Evolutionary conservation across 176 grass and related monocot genomes (phyloP).

Genomic region (Eremochloa ophiuroides): DNA sequence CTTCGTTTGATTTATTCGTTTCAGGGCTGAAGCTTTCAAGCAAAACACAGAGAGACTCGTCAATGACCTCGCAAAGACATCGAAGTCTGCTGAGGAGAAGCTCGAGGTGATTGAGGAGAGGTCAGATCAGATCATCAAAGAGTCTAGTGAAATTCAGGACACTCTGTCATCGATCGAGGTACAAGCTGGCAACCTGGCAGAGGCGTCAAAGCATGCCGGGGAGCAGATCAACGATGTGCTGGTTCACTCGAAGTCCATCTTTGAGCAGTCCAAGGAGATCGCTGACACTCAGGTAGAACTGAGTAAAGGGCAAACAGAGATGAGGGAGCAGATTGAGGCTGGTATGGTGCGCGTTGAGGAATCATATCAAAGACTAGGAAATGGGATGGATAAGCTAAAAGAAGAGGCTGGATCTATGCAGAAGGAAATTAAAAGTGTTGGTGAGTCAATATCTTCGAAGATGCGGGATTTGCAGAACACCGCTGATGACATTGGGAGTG

Average conservation of each 20-base stretch:
- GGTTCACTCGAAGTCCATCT: slow-evolving; percentile 42
- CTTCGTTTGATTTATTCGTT: neutral
- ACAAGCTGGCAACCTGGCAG: slow-evolving; percentile 31
- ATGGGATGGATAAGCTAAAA: slow-evolving; percentile 56
- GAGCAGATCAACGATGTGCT: slow-evolving; percentile 50
- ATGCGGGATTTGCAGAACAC: slow-evolving; percentile 62
- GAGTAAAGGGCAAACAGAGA: slow-evolving; percentile 51
- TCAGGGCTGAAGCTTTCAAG: slow-evolving; percentile 86
- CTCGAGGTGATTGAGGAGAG: slow-evolving; percentile 60
- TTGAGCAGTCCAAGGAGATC: slow-evolving; percentile 57
- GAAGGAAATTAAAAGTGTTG: slow-evolving; percentile 49
- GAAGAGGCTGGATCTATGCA: slow-evolving; percentile 51
- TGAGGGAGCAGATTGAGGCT: slow-evolving; percentile 56
- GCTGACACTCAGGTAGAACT: slow-evolving; percentile 35
- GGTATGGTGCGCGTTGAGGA: slow-evolving; percentile 50
- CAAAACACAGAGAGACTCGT: slow-evolving; percentile 65
- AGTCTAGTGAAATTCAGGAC: slow-evolving; percentile 45
- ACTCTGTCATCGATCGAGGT: slow-evolving; percentile 44
- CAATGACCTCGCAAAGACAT: slow-evolving; percentile 57
- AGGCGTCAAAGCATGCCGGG: slow-evolving; percentile 31
- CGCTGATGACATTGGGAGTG: slow-evolving; percentile 50
- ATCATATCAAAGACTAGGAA: slow-evolving; percentile 48
- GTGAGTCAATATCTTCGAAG: slow-evolving; percentile 57
- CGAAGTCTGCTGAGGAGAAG: slow-evolving; percentile 65
- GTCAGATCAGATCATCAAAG: slow-evolving; percentile 54